Conservation (phyloP, 2,329 filamentous ascomycete genomes). For the Pseudopithomyces chartarum region DNA sequence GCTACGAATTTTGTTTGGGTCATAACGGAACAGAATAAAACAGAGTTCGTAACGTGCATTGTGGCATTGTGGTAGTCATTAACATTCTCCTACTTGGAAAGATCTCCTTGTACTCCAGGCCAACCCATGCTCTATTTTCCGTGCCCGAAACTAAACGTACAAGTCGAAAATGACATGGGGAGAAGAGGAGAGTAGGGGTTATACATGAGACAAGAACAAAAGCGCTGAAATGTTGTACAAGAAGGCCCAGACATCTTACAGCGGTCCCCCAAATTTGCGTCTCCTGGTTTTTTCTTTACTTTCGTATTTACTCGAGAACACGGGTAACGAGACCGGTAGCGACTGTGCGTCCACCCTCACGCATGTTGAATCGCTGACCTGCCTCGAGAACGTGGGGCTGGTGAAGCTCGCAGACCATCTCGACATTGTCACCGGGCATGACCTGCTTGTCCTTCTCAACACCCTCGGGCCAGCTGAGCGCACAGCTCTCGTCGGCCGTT, state of each 20-base stretch:
- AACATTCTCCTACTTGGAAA: background rate
- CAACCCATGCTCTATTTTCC: conserved; percentile 12
- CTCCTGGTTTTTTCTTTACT: background rate
- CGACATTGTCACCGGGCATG: conserved; percentile 98
- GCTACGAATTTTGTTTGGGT: background rate
- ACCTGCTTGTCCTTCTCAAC: conserved; percentile 82
- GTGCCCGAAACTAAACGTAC: conserved; percentile 3
- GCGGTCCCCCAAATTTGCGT: background rate
- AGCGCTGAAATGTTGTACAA: conserved; percentile 16
- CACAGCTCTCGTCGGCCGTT: conserved; percentile 77
- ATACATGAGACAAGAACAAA: conserved; percentile 8
- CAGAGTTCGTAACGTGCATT: background rate
- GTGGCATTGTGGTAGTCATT: background rate
- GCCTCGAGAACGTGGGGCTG: conserved; percentile 85
- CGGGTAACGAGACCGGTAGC: conserved; percentile 47
- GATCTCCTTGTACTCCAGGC: background rate
- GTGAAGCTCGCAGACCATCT: conserved; percentile 90
- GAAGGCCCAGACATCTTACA: conserved; percentile 9
- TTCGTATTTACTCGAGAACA: conserved; percentile 38
- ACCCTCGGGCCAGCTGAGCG: conserved; percentile 85
- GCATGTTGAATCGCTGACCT: conserved; percentile 96
- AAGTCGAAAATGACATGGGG: conserved; percentile 9
- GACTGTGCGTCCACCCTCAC: conserved; percentile 80
- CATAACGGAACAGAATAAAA: background rate
- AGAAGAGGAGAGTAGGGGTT: conserved; percentile 12